Conservation (phyloP, 768 basidiomycete species). For the Polyporus arcularius region DNA sequence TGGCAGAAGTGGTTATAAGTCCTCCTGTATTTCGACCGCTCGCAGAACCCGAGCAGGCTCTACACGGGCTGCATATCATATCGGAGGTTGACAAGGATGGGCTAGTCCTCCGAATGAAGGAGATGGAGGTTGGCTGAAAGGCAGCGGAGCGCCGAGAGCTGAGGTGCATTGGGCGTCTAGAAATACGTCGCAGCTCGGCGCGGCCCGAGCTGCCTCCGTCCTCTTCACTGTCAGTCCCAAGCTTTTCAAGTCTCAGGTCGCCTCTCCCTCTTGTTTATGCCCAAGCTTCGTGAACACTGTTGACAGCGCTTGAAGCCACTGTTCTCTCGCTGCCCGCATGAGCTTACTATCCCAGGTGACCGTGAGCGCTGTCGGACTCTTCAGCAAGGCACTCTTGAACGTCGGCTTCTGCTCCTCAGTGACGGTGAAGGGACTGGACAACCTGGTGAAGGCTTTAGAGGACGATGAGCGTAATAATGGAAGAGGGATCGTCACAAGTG, state of each 20-base stretch:
- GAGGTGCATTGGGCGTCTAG: no score
- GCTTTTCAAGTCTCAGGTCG: background rate
- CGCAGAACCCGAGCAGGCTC: no score
- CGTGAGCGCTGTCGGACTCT: slow-evolving; percentile 67
- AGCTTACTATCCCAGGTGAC: slow-evolving; percentile 57
- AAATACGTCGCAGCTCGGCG: no score
- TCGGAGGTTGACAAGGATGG: background rate
- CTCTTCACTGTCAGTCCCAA: no score
- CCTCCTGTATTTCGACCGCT: no score
- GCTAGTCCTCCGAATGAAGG: background rate
- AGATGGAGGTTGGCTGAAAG: background rate
- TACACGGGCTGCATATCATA: no score
- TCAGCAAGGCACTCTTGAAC: slow-evolving; percentile 77
- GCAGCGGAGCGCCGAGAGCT: background rate
- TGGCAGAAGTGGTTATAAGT: no score
- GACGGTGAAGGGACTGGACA: slow-evolving; percentile 67
- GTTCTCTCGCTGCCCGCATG: background rate
- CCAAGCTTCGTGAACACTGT: background rate
- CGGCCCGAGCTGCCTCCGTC: no score
- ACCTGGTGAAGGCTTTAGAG: slow-evolving; percentile 63
- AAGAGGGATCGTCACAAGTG: slow-evolving; percentile 76
- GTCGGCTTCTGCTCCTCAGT: slow-evolving; percentile 64
- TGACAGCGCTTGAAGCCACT: no score
- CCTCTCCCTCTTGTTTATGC: background rate
- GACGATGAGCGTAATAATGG: slow-evolving; percentile 46